Evolutionary conservation across 176 grass and related monocot species (phyloP).

Genomic region (Zea luxurians): DNA sequence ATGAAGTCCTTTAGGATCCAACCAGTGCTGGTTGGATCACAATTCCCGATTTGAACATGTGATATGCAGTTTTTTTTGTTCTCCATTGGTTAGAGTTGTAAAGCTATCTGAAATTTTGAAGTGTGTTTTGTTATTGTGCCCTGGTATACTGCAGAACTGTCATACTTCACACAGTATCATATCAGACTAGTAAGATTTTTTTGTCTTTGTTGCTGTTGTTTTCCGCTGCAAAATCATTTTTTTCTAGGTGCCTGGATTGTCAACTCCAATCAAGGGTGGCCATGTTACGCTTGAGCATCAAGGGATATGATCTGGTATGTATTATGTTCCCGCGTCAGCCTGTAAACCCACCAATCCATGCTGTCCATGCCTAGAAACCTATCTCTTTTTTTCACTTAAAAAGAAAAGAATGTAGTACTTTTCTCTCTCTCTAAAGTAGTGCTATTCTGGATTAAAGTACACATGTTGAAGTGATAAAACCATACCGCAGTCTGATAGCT

Average conservation of each 20-base stretch:
- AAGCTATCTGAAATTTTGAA: background rate
- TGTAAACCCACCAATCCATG: background rate
- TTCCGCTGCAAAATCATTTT: background rate
- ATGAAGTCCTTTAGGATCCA: constrained; percentile 1
- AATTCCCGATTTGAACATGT: background rate
- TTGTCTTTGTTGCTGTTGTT: background rate
- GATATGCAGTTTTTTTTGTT: background rate
- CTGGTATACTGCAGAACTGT: background rate
- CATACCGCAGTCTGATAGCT: constrained; percentile 41
- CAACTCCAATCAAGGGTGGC: background rate
- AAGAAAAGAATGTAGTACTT: background rate
- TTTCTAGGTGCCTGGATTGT: background rate
- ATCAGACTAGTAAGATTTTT: background rate
- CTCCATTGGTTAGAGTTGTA: background rate
- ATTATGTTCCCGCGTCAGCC: background rate
- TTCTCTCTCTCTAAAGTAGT: background rate
- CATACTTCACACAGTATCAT: background rate
- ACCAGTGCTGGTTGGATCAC: background rate
- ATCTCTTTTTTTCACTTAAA: background rate
- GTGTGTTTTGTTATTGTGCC: background rate
- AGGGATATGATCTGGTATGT: background rate
- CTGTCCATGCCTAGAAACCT: constrained; percentile 20
- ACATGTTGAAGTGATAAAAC: background rate
- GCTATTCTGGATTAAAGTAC: background rate
- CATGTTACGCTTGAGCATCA: background rate